phyloP scores from a whole-genome alignment of 371 early-diverging fungal species.

The Syncephalastrum sp. region DNA sequence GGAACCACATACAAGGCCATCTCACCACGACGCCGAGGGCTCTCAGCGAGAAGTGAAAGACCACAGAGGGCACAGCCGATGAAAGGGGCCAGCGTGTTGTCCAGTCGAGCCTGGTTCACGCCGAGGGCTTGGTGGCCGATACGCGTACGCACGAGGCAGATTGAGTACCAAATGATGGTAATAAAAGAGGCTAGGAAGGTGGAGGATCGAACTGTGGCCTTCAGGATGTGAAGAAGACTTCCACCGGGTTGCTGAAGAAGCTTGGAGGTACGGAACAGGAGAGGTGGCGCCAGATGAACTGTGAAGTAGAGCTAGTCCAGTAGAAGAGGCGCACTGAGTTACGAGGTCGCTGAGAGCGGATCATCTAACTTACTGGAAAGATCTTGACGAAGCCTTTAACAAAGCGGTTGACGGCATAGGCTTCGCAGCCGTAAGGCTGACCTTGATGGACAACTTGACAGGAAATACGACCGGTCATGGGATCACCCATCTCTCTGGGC shows the following conservation, averaged over 20 bases:
- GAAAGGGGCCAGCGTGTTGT: conserved; percentile 50
- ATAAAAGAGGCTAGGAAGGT: conserved; percentile 64
- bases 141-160: conserved; percentile 56
- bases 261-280: conserved; percentile 49
- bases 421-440: conserved; percentile 39
- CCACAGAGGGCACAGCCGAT: conserved; percentile 62
- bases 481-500: conserved; percentile 38
- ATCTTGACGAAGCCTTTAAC: conserved; percentile 45
- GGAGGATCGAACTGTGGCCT: conserved; percentile 55
- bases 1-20: conserved; percentile 66
- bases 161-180: conserved; percentile 57
- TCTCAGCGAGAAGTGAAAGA: conserved; percentile 58
- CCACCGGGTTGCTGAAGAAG: conserved; percentile 32
- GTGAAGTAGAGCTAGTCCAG: conserved; percentile 52
- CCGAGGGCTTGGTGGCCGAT: conserved; percentile 45
- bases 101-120: conserved; percentile 30
- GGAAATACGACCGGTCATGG: conserved; percentile 37
- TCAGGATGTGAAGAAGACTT: conserved; percentile 39
- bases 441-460: conserved; percentile 48
- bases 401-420: conserved; percentile 38
- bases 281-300: conserved; percentile 58
- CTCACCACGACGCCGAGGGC: conserved; percentile 58
- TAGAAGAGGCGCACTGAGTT: not conserved
- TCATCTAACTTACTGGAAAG: conserved; percentile 29
- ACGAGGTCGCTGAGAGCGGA: not conserved